phyloP scores from a whole-genome alignment of 2,329 filamentous ascomycete genomes.

The Xylaria arbuscula region DNA sequence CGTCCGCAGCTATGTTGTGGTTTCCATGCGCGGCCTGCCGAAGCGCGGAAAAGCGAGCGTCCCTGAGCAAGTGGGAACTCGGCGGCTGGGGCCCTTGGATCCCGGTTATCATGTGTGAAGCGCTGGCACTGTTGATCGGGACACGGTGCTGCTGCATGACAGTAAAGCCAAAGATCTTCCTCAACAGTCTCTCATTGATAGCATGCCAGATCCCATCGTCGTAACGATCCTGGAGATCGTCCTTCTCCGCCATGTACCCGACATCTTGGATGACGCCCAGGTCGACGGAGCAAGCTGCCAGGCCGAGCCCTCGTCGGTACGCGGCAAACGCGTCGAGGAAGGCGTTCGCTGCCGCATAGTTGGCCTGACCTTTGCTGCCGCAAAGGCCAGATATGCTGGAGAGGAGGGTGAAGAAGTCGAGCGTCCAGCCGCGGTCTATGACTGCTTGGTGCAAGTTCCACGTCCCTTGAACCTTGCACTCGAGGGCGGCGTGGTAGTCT shows the following conservation, averaged over 20 bases:
- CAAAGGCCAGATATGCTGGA: slow-evolving; percentile 52
- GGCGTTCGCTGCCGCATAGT: slow-evolving; percentile 56
- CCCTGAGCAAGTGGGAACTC: not conserved
- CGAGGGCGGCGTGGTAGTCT: slow-evolving; percentile 48
- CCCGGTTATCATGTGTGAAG: slow-evolving; percentile 13
- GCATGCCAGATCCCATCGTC: slow-evolving; percentile 35
- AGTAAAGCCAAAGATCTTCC: slow-evolving; percentile 38
- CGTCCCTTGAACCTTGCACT: slow-evolving; percentile 53
- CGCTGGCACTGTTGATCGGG: not conserved
- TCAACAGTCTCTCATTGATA: slow-evolving; percentile 41
- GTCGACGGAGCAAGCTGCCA: slow-evolving; percentile 53
- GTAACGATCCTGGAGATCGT: slow-evolving; percentile 17
- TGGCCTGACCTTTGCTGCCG: slow-evolving; percentile 53
- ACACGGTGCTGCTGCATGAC: slow-evolving; percentile 22
- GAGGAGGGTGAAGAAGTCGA: slow-evolving; percentile 55
- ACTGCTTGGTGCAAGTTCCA: slow-evolving; percentile 52
- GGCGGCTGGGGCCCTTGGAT: slow-evolving; percentile 1
- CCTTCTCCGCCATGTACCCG: slow-evolving; percentile 47
- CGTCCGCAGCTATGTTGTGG: not conserved
- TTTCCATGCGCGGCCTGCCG: not conserved
- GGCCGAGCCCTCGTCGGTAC: slow-evolving; percentile 50
- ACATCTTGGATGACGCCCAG: slow-evolving; percentile 53
- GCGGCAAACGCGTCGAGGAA: slow-evolving; percentile 55
- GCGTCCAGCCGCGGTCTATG: slow-evolving; percentile 21
- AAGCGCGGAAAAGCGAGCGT: slow-evolving; percentile 8